A percentile compares a stretch with the other conserved stretches of the same genome.
phyloP scores from a whole-genome alignment of 148 eudicot species.

The Rheum nobile region DNA sequence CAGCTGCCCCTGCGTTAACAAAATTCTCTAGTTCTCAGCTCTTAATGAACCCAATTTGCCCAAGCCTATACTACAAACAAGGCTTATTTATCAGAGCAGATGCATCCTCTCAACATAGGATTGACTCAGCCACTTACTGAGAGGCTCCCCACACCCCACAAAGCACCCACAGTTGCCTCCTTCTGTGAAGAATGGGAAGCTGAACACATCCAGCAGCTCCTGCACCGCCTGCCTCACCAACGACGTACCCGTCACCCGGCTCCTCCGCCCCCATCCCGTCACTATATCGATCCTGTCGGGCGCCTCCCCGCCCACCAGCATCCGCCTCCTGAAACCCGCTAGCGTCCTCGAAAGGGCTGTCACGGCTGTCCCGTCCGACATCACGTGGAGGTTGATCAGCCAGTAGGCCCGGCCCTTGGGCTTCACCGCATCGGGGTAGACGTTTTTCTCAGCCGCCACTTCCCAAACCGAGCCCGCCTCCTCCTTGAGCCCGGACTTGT shows the following conservation, averaged over 20 bases:
- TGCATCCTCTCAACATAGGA: slow-evolving; percentile 93
- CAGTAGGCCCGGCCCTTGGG: slow-evolving; percentile 70
- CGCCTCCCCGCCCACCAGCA: slow-evolving; percentile 49
- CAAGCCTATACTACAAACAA: neutral
- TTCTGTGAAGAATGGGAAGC: slow-evolving; percentile 68
- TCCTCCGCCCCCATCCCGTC: slow-evolving; percentile 97
- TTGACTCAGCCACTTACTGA: slow-evolving; percentile 64
- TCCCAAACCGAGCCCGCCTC: slow-evolving; percentile 99
- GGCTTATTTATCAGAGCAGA: slow-evolving; percentile 35
- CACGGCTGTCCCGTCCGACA: slow-evolving; percentile 98
- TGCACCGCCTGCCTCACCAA: slow-evolving; percentile 87
- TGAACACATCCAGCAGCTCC: slow-evolving; percentile 57
- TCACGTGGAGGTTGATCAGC: slow-evolving; percentile 95
- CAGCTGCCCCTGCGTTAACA: neutral
- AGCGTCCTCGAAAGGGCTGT: slow-evolving; percentile 89
- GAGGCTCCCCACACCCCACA: slow-evolving; percentile 88
- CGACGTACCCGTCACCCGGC: slow-evolving; percentile 79
- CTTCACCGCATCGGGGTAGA: slow-evolving; percentile 77
- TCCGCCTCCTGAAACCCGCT: slow-evolving; percentile 61
- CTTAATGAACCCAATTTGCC: neutral
- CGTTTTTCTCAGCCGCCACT: slow-evolving; percentile 84
- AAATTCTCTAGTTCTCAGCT: neutral
- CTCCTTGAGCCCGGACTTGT: slow-evolving; percentile 88
- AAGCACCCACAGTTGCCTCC: slow-evolving; percentile 85
- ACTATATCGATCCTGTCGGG: slow-evolving; percentile 80